Conservation (phyloP, 352 stramenopile species). For the Phytophthora pinifolia region DNA sequence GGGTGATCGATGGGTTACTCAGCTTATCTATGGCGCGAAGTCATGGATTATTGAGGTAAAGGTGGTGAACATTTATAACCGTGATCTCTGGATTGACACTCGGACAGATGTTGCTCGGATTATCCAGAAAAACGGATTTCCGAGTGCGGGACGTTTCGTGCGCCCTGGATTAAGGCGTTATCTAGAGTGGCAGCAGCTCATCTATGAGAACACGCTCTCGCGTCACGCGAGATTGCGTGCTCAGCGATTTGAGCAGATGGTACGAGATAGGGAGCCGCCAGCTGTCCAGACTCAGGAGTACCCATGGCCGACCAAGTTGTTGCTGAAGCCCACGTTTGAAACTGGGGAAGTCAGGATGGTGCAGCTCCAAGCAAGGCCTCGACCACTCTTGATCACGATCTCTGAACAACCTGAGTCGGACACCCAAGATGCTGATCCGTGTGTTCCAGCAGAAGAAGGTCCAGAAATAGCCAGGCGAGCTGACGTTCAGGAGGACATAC, state of each 20-base stretch:
- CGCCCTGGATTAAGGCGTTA: not conserved
- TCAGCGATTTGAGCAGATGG: too few species aligned
- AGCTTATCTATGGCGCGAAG: not conserved
- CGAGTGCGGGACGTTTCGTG: not conserved
- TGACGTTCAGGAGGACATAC: too few species aligned
- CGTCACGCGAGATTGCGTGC: not conserved
- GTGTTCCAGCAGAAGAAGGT: too few species aligned
- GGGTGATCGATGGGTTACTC: not conserved
- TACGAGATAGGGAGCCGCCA: not conserved
- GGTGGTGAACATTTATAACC: not conserved
- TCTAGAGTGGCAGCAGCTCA: not conserved
- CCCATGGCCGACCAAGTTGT: not conserved
- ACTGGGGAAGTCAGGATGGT: too few species aligned
- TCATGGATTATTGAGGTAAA: not conserved
- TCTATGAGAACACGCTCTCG: conserved; percentile 1
- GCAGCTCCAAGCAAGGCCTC: too few species aligned
- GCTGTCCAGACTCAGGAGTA: not conserved
- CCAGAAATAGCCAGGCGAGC: too few species aligned
- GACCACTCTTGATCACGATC: too few species aligned
- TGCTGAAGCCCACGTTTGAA: not conserved
- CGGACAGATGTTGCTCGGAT: not conserved
- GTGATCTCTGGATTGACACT: not conserved
- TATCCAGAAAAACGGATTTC: not conserved
- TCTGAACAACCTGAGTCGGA: too few species aligned
- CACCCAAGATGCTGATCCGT: too few species aligned